Evolutionary conservation across 345 rosid genomes (phyloP), one percentile per base, ranked within the genome.

Genomic region (Orychophragmus violaceus): DNA sequence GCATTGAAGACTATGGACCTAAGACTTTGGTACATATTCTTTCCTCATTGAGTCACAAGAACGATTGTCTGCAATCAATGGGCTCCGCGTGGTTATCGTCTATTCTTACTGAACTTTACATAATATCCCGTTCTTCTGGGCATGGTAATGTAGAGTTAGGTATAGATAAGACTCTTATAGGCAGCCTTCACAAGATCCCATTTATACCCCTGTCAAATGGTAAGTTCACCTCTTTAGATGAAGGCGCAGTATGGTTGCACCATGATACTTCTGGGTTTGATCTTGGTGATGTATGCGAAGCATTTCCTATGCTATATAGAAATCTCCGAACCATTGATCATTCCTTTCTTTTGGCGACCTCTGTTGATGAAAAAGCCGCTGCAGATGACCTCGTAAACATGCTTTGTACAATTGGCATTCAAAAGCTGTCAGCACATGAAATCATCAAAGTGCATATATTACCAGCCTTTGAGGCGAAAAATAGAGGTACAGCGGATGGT

Each of bases 161-260:
- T 51, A 46, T 59, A 41, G 78, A 79, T 69, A 69, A 66, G 18
- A 81, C 75, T 69, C 68, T 82, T 9, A 56, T 84, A 16, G 78
- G 75, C 8, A 64, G 63, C 49, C 90, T 93, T 60, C 86, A 45
- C 12, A 78, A 74, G 60, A 77, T 85, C 68, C 87, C 89, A 46
- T 87, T 93, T 61, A 70, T 93, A 65, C 98, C 97, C 53, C 85
- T 93, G 64, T 87, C 97, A 28, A 82, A 86, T 75, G 94, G 96
- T 53, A 77, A 83, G 44, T 86, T 79, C 71, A 74, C 88, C 80
- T 82, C 94, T 49, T 76, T 84, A 68, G 79, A 77, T 72, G 82
- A 78, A 73, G 96, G 88, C 39, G 75, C 90, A 28, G 82, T 90
- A 69, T 93, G 98, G 98, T 76, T 93, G 69, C 91, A 82, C 69